These are phyloP conservation scores for Paramecium sexaurelia DNA, from an alignment of 73 alveolate genomes.

Conservation along the genomic window DNA sequence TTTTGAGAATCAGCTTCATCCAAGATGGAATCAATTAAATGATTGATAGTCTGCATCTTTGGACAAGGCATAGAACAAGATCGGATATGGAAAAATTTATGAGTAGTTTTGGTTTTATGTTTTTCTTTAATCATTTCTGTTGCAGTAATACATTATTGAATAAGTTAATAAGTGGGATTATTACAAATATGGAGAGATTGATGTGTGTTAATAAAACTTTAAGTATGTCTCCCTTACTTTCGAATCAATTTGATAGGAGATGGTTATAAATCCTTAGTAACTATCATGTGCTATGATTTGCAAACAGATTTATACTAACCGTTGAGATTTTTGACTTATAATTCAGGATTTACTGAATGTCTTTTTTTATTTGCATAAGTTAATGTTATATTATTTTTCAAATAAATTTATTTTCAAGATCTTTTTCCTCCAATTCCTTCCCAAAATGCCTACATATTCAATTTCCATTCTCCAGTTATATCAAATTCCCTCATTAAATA, in stretches of 20 bases:
- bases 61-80: slow-evolving; percentile 29
- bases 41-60: neutral
- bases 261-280: neutral
- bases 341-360: neutral
- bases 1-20: neutral
- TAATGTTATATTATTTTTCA: slow-evolving; percentile 24
- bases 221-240: neutral
- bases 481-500: slow-evolving; percentile 49
- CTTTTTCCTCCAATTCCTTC: slow-evolving; percentile 46
- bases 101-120: neutral
- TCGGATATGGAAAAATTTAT: slow-evolving; percentile 26
- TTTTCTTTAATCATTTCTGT: slow-evolving; percentile 5
- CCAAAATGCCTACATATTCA: slow-evolving; percentile 25
- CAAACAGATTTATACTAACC: slow-evolving; percentile 7
- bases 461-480: slow-evolving; percentile 8
- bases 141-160: slow-evolving; percentile 6
- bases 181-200: neutral
- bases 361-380: slow-evolving; percentile 24
- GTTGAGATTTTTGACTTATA: neutral
- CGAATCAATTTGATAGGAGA: neutral
- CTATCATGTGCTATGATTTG: slow-evolving; percentile 25
- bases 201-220: neutral
- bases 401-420: neutral
- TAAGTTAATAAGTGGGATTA: slow-evolving; percentile 11
- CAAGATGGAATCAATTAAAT: neutral